phyloP scores from a whole-genome alignment of 164 flowering plant genomes.

The Umbellularia californica region DNA sequence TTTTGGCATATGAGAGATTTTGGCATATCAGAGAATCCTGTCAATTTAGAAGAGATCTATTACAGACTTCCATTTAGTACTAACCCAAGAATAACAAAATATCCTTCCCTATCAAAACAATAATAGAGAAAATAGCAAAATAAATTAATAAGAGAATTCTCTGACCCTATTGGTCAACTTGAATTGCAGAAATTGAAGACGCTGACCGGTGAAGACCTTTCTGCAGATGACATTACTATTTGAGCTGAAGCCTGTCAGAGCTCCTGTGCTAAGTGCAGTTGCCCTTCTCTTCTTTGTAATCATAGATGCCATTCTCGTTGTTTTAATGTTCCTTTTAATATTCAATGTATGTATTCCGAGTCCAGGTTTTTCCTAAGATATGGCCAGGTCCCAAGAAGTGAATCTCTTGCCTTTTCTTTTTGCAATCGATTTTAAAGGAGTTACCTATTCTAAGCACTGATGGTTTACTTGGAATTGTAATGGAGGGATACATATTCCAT shows the following conservation, averaged over 20 bases:
- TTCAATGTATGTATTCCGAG: not conserved
- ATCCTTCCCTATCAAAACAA: not conserved
- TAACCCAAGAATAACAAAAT: not conserved
- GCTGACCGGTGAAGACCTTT: conserved; percentile 53
- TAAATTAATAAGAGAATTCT: not conserved
- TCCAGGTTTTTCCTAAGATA: not conserved
- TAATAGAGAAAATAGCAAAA: not conserved
- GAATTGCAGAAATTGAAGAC: conserved; percentile 75
- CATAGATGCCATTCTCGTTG: not conserved
- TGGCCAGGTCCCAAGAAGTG: not conserved
- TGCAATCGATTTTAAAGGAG: not conserved
- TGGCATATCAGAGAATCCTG: not conserved
- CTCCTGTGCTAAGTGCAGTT: not conserved
- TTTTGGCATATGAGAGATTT: too few species aligned
- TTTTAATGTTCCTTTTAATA: not conserved
- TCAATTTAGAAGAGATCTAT: not conserved
- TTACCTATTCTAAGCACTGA: not conserved
- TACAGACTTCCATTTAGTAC: not conserved
- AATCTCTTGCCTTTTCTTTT: not conserved
- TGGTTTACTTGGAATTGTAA: not conserved
- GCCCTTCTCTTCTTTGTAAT: not conserved
- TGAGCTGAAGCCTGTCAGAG: conserved; percentile 21
- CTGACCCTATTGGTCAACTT: not conserved
- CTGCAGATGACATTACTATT: conserved; percentile 72
- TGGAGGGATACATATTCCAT: not conserved